Evolutionary conservation across 176 grass and related monocot genomes (phyloP).

Genomic region (Aegilops speltoides): DNA sequence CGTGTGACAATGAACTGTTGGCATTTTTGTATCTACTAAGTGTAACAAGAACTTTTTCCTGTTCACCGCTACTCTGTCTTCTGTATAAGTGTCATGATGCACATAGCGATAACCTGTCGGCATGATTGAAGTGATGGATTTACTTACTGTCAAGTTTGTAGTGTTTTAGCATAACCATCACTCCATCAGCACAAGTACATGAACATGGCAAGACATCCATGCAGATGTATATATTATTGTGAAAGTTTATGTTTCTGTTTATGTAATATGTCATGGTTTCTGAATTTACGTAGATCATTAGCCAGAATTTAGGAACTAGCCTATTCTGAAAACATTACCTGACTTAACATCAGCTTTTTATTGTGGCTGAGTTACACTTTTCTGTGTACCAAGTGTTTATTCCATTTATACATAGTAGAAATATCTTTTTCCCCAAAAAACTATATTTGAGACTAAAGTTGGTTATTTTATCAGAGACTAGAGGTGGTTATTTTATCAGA

Average conservation of each 20-base stretch:
- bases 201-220: not conserved
- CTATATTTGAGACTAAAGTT: too few relatives aligned
- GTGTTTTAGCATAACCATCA: conserved; percentile 4
- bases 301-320: not conserved
- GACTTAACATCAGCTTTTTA: not conserved
- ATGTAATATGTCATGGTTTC: not conserved
- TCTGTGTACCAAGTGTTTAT: not conserved
- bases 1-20: not conserved
- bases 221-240: not conserved
- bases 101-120: not conserved
- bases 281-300: conserved; percentile 12
- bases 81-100: not conserved
- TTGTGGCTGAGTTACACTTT: conserved; percentile 2
- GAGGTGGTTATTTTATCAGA: not conserved
- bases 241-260: conserved; percentile 4
- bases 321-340: not conserved
- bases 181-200: not conserved
- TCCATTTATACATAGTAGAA: not conserved
- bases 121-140: too few relatives aligned
- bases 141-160: not conserved
- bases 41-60: conserved; percentile 35
- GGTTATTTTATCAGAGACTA: not conserved
- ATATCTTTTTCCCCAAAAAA: not conserved
- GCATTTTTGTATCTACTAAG: not conserved
- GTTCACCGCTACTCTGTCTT: not conserved